Evolutionary conservation across 169 alveolate genomes (phyloP).

Genomic region (Theileria annulata): DNA sequence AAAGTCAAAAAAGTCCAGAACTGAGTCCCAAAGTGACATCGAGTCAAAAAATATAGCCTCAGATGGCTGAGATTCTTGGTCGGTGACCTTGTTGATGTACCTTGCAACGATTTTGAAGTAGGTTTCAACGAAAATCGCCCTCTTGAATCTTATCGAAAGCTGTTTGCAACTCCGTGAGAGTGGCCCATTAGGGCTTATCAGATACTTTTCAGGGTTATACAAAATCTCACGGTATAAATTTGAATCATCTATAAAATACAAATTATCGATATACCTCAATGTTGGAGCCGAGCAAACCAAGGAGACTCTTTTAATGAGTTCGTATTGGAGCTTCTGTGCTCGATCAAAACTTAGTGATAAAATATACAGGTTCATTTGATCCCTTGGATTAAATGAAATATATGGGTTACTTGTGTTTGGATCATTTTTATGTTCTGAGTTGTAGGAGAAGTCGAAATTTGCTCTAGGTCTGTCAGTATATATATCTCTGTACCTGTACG

Average conservation of each 20-base stretch:
- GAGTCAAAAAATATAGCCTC: constrained; percentile 46
- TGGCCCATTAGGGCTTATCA: constrained; percentile 48
- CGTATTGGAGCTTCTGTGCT: neutral
- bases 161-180: constrained; percentile 11
- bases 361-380: neutral
- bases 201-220: constrained; percentile 29
- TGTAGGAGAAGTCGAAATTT: too few relatives aligned
- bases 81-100: constrained; percentile 8
- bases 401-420: neutral
- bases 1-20: constrained; percentile 4
- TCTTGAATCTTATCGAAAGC: constrained; percentile 11
- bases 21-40: constrained; percentile 55
- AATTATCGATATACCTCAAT: neutral
- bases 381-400: neutral
- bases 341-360: neutral
- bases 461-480: neutral
- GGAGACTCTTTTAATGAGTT: neutral
- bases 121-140: constrained; percentile 46
- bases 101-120: constrained; percentile 16
- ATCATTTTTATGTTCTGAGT: neutral
- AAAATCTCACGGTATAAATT: constrained; percentile 24
- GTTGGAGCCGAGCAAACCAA: neutral
- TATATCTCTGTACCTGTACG: neutral
- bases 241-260: neutral
- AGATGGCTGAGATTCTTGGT: neutral